A percentile compares a stretch with the other conserved stretches of the same genome.
Evolutionary conservation across 441 rosid species (phyloP).

Genomic region (Dalechampia spathulata): DNA sequence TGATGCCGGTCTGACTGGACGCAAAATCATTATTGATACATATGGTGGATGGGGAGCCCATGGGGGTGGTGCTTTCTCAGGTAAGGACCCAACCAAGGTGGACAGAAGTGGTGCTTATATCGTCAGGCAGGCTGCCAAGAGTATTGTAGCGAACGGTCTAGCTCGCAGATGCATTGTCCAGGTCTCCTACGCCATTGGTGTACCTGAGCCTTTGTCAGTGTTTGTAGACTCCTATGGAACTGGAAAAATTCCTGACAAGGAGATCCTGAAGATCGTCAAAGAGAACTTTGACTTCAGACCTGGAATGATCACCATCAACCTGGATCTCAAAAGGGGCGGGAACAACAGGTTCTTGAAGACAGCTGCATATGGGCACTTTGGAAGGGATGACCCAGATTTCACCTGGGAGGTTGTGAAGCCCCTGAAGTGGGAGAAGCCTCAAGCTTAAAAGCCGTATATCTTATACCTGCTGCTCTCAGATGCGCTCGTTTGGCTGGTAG

Average conservation of each 20-base stretch:
- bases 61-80: too few species aligned
- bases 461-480: too few species aligned
- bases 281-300: too few species aligned
- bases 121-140: too few species aligned
- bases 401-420: slow-evolving; percentile 26
- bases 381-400: slow-evolving; percentile 21
- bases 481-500: too few species aligned
- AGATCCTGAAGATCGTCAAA: too few species aligned
- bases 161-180: slow-evolving; percentile 59
- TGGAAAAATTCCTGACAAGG: slow-evolving; percentile 53
- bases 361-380: too few species aligned
- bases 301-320: slow-evolving; percentile 36
- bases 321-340: slow-evolving; percentile 29
- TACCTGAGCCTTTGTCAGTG: slow-evolving; percentile 56
- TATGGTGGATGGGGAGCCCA: too few species aligned
- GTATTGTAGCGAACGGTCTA: slow-evolving; percentile 38
- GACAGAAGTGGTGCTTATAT: too few species aligned
- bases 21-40: slow-evolving; percentile 53
- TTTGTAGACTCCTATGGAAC: slow-evolving; percentile 46
- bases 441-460: too few species aligned
- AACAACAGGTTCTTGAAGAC: too few species aligned
- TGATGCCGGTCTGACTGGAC: slow-evolving; percentile 55
- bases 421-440: slow-evolving; percentile 16
- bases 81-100: too few species aligned
- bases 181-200: slow-evolving; percentile 58